Evolutionary conservation across 257 asterid species (phyloP).

Genomic region (Solanum clarkiae): DNA sequence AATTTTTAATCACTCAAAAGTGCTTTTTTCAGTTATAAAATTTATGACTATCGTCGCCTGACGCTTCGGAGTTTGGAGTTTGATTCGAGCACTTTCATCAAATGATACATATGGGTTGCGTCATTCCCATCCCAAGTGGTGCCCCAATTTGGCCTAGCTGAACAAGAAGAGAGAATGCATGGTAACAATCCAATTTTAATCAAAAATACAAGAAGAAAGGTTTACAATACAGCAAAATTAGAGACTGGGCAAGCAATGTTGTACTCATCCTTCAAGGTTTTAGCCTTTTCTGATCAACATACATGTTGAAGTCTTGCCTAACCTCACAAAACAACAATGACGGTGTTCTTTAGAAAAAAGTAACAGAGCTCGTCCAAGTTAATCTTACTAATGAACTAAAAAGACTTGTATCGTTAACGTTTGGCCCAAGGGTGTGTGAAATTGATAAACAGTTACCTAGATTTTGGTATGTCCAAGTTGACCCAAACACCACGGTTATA

Average conservation of each 20-base stretch:
- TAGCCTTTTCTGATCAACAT: too few species aligned
- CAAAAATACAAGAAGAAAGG: not conserved
- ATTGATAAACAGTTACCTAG: not conserved
- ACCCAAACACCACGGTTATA: not conserved
- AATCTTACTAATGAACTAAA: too few species aligned
- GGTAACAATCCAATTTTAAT: not conserved
- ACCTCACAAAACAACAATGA: not conserved
- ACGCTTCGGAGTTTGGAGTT: not conserved
- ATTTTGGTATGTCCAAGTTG: not conserved
- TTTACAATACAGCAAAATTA: too few species aligned
- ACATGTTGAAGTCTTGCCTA: not conserved
- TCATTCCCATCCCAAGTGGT: not conserved
- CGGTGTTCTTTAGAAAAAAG: accelerated
- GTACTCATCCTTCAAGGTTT: too few species aligned
- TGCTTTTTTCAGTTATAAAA: not conserved
- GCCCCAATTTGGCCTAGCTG: not conserved
- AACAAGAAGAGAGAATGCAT: not conserved
- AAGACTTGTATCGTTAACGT: too few species aligned
- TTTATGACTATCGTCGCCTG: not conserved
- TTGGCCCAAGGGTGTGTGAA: not conserved
- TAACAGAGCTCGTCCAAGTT: not conserved
- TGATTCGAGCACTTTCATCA: not conserved
- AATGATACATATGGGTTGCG: not conserved
- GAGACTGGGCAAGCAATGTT: too few species aligned
- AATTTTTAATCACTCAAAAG: not conserved